Evolutionary conservation across 352 stramenopile species (phyloP).

Genomic region (Globisporangium nunn): DNA sequence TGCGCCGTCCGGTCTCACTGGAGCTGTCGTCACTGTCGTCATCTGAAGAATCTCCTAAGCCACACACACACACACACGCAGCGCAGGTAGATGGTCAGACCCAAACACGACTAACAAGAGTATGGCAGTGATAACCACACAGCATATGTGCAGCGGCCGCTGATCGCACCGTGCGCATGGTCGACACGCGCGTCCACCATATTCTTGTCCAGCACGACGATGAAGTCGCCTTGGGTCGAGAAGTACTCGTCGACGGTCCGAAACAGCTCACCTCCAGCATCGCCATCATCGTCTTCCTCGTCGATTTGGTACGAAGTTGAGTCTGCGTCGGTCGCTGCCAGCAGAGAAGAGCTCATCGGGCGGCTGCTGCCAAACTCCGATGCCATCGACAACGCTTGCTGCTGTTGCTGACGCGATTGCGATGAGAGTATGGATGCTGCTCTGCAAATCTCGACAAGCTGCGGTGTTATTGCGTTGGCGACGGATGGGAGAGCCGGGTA

Average conservation of each 20-base stretch:
- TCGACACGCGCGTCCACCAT: slow-evolving; percentile 12
- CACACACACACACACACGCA: too few species aligned
- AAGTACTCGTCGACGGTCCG: slow-evolving; percentile 65
- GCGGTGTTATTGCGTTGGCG: slow-evolving; percentile 13
- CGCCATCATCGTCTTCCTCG: slow-evolving; percentile 27
- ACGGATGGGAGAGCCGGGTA: slow-evolving; percentile 28
- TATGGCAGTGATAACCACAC: not conserved
- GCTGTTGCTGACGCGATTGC: slow-evolving; percentile 15
- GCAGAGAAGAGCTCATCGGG: slow-evolving; percentile 1
- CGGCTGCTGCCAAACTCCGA: not conserved
- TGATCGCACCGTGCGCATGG: slow-evolving; percentile 13
- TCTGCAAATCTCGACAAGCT: slow-evolving; percentile 42
- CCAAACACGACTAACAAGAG: not conserved
- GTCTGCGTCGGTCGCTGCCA: slow-evolving; percentile 1
- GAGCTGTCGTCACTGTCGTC: slow-evolving; percentile 45
- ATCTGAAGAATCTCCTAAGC: slow-evolving; percentile 16
- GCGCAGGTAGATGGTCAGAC: too few species aligned
- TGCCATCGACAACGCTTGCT: not conserved
- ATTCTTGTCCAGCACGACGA: slow-evolving; percentile 17
- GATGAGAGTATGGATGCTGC: slow-evolving; percentile 25
- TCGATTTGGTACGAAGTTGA: slow-evolving; percentile 2
- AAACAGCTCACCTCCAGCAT: slow-evolving; percentile 5
- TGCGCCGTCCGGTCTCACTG: slow-evolving; percentile 25
- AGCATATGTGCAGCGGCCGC: not conserved
- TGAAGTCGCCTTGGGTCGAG: slow-evolving; percentile 27